Evolutionary conservation across 129 eudicot species (phyloP), one percentile per base, ranked within the genome.

Genomic region (Oenanthe sinensis): DNA sequence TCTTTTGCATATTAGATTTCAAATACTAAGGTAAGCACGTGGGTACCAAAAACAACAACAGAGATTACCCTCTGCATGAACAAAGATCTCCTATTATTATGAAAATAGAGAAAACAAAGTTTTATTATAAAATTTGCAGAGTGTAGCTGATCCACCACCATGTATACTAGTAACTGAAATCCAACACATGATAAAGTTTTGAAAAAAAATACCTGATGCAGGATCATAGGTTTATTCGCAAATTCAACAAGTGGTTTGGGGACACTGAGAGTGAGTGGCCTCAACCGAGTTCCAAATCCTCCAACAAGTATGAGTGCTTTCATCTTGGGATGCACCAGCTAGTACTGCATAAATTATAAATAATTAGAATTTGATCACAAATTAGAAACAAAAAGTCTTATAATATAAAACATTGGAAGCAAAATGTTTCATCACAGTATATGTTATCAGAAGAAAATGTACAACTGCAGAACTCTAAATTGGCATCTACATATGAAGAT

Each of bases 181-280:
- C 46, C 22, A 63, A 17, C 74, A 45, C 28, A 63, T 16, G 33
- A 28, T 24, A 36, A 26, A 20, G 6, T n/a, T 60, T 60, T 15
- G 3, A 24, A 9, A 80, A 39, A 24, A 80, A 39, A 76, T 82
- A 94, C 98, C 98, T 94, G 98, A 77, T 94, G 97, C 80, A 95
- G 87, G 83, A 95, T 95, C 98, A 95, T 95, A 58, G 98, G 98
- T 74, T 95, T 95, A 88, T 95, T 95, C 67, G 90, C 98, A 75
- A 95, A 95, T 55, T 95, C 98, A 77, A 95, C 98, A 17, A 95
- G 97, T n/a, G 98, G 98, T 85, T 95, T 95, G n/a, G 98, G 98
- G 58, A 91, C 77, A 46, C 96, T 95, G 55, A 91, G 90, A 45
- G 97, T 95, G 83, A 95, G 83, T n/a, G 98, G 98, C 84, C 98